Evolutionary conservation across 257 asterid species (phyloP).

Genomic region (Solanum peruvianum): DNA sequence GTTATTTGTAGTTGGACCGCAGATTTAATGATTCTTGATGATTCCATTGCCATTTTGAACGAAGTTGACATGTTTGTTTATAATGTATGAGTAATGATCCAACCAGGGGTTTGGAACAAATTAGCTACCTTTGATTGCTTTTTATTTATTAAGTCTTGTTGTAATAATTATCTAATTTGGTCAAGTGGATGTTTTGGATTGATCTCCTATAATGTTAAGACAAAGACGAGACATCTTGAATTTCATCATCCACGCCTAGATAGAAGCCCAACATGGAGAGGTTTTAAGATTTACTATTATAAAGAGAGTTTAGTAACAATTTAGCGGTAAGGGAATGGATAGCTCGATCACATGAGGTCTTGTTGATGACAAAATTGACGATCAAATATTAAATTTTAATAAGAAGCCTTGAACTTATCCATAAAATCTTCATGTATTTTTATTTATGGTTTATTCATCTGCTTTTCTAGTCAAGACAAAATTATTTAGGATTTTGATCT

Average conservation of each 20-base stretch:
- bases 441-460: not conserved
- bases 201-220: not conserved
- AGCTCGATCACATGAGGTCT: not conserved
- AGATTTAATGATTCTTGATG: not conserved
- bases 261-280: not conserved
- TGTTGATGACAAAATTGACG: not conserved
- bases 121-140: not conserved
- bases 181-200: not conserved
- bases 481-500: too few relatives aligned
- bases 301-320: not conserved
- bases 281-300: not conserved
- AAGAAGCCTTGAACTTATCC: too few relatives aligned
- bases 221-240: not conserved
- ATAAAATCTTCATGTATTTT: not conserved
- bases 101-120: not conserved
- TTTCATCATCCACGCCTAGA: not conserved
- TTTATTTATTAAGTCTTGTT: not conserved
- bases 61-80: not conserved
- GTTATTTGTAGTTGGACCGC: not conserved
- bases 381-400: not conserved
- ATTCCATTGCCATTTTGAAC: not conserved
- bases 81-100: not conserved
- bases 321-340: not conserved
- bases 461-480: not conserved
- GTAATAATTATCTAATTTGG: not conserved